These are phyloP conservation scores for Wickerhamomyces sydowiorum DNA, from an alignment of 805 yeast genomes.

Conservation along the genomic window DNA sequence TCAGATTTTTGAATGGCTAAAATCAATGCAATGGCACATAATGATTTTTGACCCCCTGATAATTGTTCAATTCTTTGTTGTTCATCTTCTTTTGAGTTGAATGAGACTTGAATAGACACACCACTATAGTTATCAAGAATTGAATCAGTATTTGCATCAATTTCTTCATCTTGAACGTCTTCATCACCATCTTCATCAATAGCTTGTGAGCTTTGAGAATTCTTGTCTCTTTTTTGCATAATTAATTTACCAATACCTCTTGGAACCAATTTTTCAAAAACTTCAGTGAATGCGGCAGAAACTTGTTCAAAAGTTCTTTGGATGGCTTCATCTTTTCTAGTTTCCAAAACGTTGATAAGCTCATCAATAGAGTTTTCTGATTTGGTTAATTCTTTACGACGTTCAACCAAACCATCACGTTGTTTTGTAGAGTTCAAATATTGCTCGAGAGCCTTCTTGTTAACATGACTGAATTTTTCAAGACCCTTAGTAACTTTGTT, in stretches of 20 bases:
- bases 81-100: constrained; percentile 80
- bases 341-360: constrained; percentile 62
- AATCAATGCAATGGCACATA: constrained; percentile 93
- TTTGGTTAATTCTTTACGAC: constrained; percentile 63
- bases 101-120: constrained; percentile 81
- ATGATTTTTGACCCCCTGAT: constrained; percentile 94
- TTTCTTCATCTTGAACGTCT: constrained; percentile 15
- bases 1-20: constrained; percentile 92
- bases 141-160: constrained; percentile 13
- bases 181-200: constrained; percentile 19
- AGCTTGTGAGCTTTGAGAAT: constrained; percentile 7
- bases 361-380: constrained; percentile 71
- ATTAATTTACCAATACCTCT: constrained; percentile 70
- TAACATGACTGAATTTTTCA: constrained; percentile 67
- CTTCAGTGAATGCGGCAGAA: constrained; percentile 61
- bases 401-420: constrained; percentile 54
- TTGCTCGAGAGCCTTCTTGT: constrained; percentile 87
- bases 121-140: constrained; percentile 63
- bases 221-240: constrained; percentile 35
- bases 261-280: constrained; percentile 81
- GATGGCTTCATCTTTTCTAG: constrained; percentile 80
- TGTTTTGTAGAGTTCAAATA: constrained; percentile 67
- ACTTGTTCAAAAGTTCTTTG: constrained; percentile 72
- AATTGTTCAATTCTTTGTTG: constrained; percentile 85
- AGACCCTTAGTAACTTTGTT: constrained; percentile 52